A percentile compares a stretch with the other conserved stretches of the same genome.
These are phyloP conservation scores for Medicago ruthenica DNA, from an alignment of 306 rosid species.

Conservation along the genomic window DNA sequence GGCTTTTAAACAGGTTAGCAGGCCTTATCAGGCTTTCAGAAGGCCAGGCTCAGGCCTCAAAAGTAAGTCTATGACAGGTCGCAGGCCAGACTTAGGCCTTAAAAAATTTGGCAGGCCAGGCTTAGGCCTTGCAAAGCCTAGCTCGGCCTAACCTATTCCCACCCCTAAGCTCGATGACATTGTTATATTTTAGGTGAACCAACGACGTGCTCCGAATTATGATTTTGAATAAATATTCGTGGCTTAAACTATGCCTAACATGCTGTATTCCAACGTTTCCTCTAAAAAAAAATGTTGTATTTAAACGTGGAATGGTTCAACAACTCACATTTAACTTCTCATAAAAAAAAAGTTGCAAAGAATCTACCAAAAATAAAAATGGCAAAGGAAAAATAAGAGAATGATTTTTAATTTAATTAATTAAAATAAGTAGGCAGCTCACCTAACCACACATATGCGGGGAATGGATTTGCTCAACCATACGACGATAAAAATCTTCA, in stretches of 20 bases:
- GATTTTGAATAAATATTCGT: background rate
- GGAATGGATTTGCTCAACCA: background rate
- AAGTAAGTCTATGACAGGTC: too few relatives aligned
- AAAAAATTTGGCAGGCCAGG: too few relatives aligned
- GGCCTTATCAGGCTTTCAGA: too few relatives aligned
- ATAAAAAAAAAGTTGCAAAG: too few relatives aligned
- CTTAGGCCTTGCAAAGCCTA: too few relatives aligned
- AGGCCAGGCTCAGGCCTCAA: too few relatives aligned
- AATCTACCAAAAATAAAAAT: too few relatives aligned
- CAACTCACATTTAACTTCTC: background rate
- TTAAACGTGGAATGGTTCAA: constrained; percentile 34
- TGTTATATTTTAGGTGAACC: constrained; percentile 23
- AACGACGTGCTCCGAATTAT: background rate
- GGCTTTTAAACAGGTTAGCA: too few relatives aligned
- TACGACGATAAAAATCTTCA: background rate
- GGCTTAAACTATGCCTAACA: background rate
- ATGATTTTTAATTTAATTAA: background rate
- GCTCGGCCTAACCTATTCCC: too few relatives aligned
- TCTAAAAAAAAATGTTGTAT: background rate
- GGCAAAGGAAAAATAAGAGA: background rate
- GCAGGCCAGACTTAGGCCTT: too few relatives aligned
- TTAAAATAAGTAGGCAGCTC: background rate
- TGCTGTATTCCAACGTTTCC: background rate
- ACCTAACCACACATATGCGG: background rate
- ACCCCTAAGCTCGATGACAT: background rate